A percentile compares a stretch with the other conserved stretches of the same genome.
phyloP scores from a whole-genome alignment of 371 early-diverging fungal genomes.

The Circinella minor region DNA sequence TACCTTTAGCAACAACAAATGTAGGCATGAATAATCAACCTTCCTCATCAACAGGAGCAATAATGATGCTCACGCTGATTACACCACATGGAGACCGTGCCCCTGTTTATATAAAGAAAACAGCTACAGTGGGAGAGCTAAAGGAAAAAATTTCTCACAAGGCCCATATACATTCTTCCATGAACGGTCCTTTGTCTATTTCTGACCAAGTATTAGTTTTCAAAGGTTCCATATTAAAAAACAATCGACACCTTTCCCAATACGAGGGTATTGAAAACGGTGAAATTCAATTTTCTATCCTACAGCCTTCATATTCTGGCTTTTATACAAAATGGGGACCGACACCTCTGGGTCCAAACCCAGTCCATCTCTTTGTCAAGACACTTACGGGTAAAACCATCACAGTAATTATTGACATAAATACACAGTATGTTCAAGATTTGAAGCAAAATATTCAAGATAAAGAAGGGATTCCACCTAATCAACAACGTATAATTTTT shows the following conservation, averaged over 20 bases:
- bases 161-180: neutral
- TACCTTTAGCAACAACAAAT: too few relatives aligned
- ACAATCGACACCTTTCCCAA: neutral
- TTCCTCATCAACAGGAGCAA: neutral
- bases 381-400: neutral
- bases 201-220: neutral
- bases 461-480: constrained; percentile 82
- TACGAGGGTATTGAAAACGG: neutral
- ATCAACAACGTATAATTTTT: constrained; percentile 98
- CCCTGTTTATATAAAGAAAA: too few relatives aligned
- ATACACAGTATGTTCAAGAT: constrained; percentile 66
- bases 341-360: neutral
- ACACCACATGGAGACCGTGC: neutral
- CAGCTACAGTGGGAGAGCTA: neutral
- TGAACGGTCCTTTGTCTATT: neutral
- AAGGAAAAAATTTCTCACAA: neutral
- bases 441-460: constrained; percentile 61
- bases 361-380: neutral
- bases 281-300: neutral
- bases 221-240: neutral
- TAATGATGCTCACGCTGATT: neutral
- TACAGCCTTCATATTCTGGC: too few relatives aligned
- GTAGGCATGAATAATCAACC: too few relatives aligned
- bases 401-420: constrained; percentile 37
- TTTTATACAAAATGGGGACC: too few relatives aligned